A percentile compares a stretch with the other conserved stretches of the same genome.
Evolutionary conservation across 1,139 yeast genomes (phyloP).

Genomic region (Protomyces lactucae-debilis): DNA sequence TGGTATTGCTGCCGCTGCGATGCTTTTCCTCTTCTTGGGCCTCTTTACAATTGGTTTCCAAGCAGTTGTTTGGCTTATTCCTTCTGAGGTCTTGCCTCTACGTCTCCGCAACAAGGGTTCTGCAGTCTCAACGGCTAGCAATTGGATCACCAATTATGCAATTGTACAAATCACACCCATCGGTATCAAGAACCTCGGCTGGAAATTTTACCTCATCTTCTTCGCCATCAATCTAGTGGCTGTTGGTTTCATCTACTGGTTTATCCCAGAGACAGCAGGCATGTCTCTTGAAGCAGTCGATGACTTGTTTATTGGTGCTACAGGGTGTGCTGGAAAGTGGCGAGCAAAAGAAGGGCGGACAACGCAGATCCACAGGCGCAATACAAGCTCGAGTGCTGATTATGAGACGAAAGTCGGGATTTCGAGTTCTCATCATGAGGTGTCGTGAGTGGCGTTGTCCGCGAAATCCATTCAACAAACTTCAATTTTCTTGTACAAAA

Average conservation of each 20-base stretch:
- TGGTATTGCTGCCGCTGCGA: constrained; percentile 31
- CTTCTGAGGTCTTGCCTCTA: constrained; percentile 32
- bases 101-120: constrained; percentile 31
- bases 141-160: constrained; percentile 31
- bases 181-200: constrained; percentile 45
- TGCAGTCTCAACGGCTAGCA: constrained; percentile 31
- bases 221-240: constrained; percentile 42
- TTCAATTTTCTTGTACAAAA: too few species aligned
- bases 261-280: constrained; percentile 74
- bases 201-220: constrained; percentile 47
- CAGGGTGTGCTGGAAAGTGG: not conserved
- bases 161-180: constrained; percentile 47
- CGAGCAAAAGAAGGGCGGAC: not conserved
- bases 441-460: too few species aligned
- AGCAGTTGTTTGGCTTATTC: constrained; percentile 31
- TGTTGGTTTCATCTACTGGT: constrained; percentile 55
- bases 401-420: not conserved
- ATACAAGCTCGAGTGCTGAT: not conserved
- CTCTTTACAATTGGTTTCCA: constrained; percentile 32
- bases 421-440: not conserved
- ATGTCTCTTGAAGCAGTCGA: constrained; percentile 31
- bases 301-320: constrained; percentile 19
- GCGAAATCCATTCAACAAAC: too few species aligned
- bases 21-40: constrained; percentile 30
- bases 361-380: not conserved